Conservation (phyloP, 768 basidiomycete genomes). For the Leccinum boreale region DNA sequence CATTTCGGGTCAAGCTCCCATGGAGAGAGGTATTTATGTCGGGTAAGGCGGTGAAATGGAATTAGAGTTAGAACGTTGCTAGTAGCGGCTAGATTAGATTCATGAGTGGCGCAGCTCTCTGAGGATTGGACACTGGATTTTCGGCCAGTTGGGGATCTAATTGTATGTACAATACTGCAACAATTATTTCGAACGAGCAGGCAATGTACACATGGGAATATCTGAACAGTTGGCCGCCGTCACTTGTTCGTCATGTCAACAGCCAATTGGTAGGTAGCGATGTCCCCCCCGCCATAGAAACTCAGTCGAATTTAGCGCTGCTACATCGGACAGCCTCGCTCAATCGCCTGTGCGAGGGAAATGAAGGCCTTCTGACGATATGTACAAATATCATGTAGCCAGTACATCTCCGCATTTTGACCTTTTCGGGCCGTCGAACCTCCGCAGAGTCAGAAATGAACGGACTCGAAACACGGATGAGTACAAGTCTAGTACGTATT, state of each 20-base stretch:
- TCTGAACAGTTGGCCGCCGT: not conserved
- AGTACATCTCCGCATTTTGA: conserved; percentile 29
- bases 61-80: conserved; percentile 29
- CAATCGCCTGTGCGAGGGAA: conserved; percentile 9
- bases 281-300: conserved; percentile 7
- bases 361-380: conserved; percentile 17
- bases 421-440: conserved; percentile 28
- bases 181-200: conserved; percentile 7
- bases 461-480: conserved; percentile 20
- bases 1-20: conserved; percentile 26
- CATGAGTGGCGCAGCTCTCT: conserved; percentile 17
- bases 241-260: conserved; percentile 22
- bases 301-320: conserved; percentile 11
- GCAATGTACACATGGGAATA: not conserved
- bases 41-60: conserved; percentile 22
- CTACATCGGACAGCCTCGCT: conserved; percentile 5
- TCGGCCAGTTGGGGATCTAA: not conserved
- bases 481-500: conserved; percentile 16
- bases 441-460: conserved; percentile 27
- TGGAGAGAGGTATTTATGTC: conserved; percentile 32
- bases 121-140: conserved; percentile 11
- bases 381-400: conserved; percentile 14
- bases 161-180: not conserved
- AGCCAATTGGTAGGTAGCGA: not conserved
- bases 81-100: conserved; percentile 29